A percentile compares a stretch with the other conserved stretches of the same genome.
These are phyloP conservation scores for Ganoderma lingzhi DNA, from an alignment of 1,284 basidiomycete species.

Conservation along the genomic window DNA sequence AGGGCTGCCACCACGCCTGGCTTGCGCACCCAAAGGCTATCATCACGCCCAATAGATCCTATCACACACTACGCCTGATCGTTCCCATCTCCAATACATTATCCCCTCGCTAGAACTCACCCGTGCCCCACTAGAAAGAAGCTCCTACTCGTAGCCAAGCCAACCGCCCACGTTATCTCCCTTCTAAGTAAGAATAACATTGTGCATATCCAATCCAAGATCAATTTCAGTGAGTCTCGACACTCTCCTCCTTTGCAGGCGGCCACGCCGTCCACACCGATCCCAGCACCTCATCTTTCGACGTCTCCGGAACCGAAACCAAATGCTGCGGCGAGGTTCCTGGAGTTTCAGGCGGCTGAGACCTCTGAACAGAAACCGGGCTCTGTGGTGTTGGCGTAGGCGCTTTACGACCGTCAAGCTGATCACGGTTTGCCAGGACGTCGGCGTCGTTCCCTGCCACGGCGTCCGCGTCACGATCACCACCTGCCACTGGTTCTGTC, in stretches of 20 bases:
- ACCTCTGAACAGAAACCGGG: not conserved
- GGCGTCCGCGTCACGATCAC: not conserved
- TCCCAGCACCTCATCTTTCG: not conserved
- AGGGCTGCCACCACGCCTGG: not conserved
- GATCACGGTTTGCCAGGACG: not conserved
- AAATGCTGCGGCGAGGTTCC: not conserved
- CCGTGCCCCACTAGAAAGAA: not conserved
- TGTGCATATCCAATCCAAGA: not conserved
- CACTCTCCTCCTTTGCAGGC: slow-evolving; percentile 6
- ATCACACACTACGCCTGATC: slow-evolving; percentile 17
- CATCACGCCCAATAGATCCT: slow-evolving; percentile 6
- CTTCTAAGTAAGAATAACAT: not conserved
- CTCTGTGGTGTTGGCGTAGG: not conserved
- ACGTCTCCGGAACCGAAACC: not conserved
- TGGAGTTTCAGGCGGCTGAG: not conserved
- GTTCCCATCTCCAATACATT: slow-evolving; percentile 11
- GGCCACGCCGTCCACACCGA: slow-evolving; percentile 6
- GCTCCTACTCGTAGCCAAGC: slow-evolving; percentile 5
- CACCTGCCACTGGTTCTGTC: not conserved
- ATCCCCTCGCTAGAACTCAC: not conserved
- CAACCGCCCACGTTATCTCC: slow-evolving; percentile 9
- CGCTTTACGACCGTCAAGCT: not conserved
- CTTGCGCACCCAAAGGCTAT: not conserved
- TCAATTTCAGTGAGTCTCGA: not conserved
- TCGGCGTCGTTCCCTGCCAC: not conserved